These are phyloP conservation scores for Pichia thaimueangensis DNA, from an alignment of 805 yeast species.

Conservation along the genomic window DNA sequence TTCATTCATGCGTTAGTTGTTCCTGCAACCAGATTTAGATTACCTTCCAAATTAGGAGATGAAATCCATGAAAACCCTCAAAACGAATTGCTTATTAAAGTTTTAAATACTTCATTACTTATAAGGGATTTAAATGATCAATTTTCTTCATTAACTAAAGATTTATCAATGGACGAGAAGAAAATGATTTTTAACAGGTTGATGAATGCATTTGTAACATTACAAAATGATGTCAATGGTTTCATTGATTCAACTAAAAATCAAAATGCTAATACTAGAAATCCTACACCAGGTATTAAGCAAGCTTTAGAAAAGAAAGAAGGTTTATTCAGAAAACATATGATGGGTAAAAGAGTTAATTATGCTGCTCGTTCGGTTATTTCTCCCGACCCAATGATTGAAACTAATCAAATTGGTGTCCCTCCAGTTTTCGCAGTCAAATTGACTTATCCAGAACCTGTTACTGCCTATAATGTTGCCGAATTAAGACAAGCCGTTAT, in stretches of 20 bases:
- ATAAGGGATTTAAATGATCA: slow-evolving; percentile 89
- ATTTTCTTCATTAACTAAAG: slow-evolving; percentile 57
- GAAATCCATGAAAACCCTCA: slow-evolving; percentile 92
- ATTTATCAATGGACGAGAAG: slow-evolving; percentile 60
- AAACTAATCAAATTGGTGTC: slow-evolving; percentile 96
- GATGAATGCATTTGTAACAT: slow-evolving; percentile 91
- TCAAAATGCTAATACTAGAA: slow-evolving; percentile 60
- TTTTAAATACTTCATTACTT: slow-evolving; percentile 70
- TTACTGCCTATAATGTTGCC: slow-evolving; percentile 82
- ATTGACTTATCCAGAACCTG: slow-evolving; percentile 97
- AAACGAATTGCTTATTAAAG: slow-evolving; percentile 77
- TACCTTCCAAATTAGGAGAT: slow-evolving; percentile 96
- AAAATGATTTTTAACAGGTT: slow-evolving; percentile 69
- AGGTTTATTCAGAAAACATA: slow-evolving; percentile 95
- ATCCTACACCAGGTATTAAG: slow-evolving; percentile 91
- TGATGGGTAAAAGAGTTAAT: slow-evolving; percentile 99
- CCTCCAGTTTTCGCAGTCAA: slow-evolving; percentile 98
- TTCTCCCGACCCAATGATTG: slow-evolving; percentile 97
- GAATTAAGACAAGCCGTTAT: slow-evolving; percentile 91
- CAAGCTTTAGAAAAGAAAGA: slow-evolving; percentile 98
- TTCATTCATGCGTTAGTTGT: slow-evolving; percentile 85
- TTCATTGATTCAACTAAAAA: slow-evolving; percentile 89
- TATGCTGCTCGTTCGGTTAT: slow-evolving; percentile 98
- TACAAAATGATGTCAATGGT: slow-evolving; percentile 93
- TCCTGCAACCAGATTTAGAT: slow-evolving; percentile 93